Conservation (phyloP, 2,329 filamentous ascomycete genomes). For the Pyricularia sp. region DNA sequence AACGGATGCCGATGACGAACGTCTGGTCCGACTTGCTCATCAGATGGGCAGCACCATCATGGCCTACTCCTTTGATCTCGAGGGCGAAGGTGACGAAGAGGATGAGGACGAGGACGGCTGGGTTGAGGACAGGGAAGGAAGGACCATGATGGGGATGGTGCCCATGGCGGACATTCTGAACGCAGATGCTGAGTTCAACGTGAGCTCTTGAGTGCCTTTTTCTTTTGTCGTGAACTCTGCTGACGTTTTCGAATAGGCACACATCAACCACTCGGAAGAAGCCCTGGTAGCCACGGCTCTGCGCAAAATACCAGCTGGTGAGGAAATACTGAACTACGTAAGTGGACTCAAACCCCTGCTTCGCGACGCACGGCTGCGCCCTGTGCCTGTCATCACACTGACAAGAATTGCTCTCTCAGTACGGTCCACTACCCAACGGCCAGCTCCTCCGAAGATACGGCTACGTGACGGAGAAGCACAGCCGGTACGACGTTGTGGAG, state of each 20-base stretch:
- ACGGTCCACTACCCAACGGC: conserved; percentile 69
- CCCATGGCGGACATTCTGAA: conserved; percentile 85
- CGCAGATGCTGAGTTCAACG: conserved; percentile 79
- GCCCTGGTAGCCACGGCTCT: conserved; percentile 59
- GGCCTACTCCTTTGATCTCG: conserved; percentile 83
- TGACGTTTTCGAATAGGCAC: conserved; percentile 23
- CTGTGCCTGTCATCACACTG: conserved; percentile 20
- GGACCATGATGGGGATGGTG: conserved; percentile 67
- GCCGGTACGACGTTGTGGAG: conserved; percentile 72
- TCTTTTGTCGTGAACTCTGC: neutral
- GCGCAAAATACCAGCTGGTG: conserved; percentile 52
- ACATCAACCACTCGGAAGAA: conserved; percentile 40
- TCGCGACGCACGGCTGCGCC: neutral
- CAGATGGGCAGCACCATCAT: conserved; percentile 81
- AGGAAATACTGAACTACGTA: conserved; percentile 70
- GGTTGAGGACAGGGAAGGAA: conserved; percentile 47
- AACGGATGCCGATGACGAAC: conserved; percentile 24
- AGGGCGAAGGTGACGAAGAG: conserved; percentile 27
- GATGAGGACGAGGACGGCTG: conserved; percentile 50
- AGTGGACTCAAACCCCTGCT: conserved; percentile 19
- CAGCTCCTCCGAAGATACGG: conserved; percentile 78
- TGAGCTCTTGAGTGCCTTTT: conserved; percentile 15
- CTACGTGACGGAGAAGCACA: conserved; percentile 69
- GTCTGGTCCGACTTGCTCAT: conserved; percentile 47
- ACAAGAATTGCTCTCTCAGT: conserved; percentile 20